phyloP scores from a whole-genome alignment of 2,329 filamentous ascomycete species.

The Botrytis fabae region DNA sequence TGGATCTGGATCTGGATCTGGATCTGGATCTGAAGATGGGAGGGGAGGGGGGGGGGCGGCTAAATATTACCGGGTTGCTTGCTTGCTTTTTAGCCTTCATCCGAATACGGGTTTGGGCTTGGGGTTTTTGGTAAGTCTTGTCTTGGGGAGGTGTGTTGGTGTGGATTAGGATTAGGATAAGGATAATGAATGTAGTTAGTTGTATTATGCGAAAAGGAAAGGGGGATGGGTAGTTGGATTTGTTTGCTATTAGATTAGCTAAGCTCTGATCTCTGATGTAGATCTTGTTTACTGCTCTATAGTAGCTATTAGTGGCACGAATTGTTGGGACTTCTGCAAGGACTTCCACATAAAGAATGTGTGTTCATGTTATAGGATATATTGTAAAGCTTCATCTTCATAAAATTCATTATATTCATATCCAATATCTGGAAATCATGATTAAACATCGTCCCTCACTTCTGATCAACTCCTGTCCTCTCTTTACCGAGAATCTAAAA shows the following conservation, averaged over 20 bases:
- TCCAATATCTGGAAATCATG: neutral
- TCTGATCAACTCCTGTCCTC: neutral
- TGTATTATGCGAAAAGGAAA: neutral
- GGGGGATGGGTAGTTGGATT: neutral
- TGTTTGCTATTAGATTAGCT: neutral
- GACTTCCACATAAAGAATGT: neutral
- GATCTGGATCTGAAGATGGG: neutral
- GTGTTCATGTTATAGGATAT: neutral
- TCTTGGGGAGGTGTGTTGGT: neutral
- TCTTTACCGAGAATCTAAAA: constrained; percentile 7
- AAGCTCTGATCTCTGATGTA: neutral
- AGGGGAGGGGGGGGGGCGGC: accelerated
- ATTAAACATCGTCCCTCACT: neutral
- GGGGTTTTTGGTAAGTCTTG: neutral
- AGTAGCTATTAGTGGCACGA: neutral
- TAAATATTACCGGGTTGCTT: neutral
- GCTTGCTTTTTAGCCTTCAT: neutral
- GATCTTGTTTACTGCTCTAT: neutral
- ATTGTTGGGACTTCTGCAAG: neutral
- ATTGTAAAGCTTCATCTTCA: neutral
- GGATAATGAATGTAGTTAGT: neutral
- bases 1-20: neutral
- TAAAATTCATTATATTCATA: constrained; percentile 1
- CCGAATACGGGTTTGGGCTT: neutral
- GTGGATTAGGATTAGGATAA: neutral